Conservation (phyloP, 2,329 filamentous ascomycete species). For the Uncinocarpus reesii region DNA sequence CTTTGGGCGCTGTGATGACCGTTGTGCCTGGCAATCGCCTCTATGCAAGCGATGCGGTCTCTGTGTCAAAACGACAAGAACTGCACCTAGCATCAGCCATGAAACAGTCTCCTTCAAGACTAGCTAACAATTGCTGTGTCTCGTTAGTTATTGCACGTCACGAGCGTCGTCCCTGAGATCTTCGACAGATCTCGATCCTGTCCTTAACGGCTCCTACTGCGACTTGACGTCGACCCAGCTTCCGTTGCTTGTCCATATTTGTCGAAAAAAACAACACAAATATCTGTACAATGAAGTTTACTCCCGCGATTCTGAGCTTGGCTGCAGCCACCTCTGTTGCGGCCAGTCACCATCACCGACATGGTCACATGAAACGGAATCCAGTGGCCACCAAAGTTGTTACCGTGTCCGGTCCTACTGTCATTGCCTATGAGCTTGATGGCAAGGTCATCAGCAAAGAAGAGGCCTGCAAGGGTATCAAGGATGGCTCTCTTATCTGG, state of each 20-base stretch:
- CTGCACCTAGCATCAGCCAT: too few species aligned
- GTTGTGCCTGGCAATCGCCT: too few species aligned
- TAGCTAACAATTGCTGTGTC: background rate
- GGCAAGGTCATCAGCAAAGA: slow-evolving; percentile 50
- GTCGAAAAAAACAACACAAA: background rate
- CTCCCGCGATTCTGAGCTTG: slow-evolving; percentile 31
- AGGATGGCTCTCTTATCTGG: slow-evolving; percentile 55
- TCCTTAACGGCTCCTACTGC: slow-evolving; percentile 12
- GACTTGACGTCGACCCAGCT: slow-evolving; percentile 14
- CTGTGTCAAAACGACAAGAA: too few species aligned
- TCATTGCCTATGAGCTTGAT: slow-evolving; percentile 62
- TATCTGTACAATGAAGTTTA: slow-evolving; percentile 32
- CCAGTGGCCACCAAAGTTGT: slow-evolving; percentile 40
- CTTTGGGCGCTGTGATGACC: too few species aligned
- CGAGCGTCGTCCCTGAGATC: slow-evolving; percentile 10
- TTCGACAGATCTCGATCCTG: slow-evolving; percentile 19
- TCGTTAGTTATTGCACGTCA: slow-evolving; percentile 1
- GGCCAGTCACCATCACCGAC: slow-evolving; percentile 30
- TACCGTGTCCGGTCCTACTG: slow-evolving; percentile 50
- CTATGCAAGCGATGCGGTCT: too few species aligned
- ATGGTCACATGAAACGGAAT: slow-evolving; percentile 30
- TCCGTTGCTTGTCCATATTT: slow-evolving; percentile 9
- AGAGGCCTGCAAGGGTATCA: slow-evolving; percentile 61
- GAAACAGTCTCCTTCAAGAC: too few species aligned
- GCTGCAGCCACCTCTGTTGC: slow-evolving; percentile 31